Conservation (phyloP, 2,329 filamentous ascomycete species). For the Botrytis squamosa region DNA sequence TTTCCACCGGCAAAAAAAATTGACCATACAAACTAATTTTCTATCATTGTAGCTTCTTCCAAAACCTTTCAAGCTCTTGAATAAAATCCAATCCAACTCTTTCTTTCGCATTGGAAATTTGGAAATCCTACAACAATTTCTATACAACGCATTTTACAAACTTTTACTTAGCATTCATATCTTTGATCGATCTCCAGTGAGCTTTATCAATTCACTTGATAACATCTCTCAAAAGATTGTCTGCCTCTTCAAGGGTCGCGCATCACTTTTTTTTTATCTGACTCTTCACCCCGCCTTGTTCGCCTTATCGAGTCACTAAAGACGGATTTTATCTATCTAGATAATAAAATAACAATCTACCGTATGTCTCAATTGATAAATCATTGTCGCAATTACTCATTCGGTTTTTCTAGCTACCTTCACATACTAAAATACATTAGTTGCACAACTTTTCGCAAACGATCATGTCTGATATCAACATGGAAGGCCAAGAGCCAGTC, state of each 20-base stretch:
- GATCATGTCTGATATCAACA: conserved; percentile 22
- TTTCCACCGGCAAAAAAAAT: conserved; percentile 15
- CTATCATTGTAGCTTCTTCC: not conserved
- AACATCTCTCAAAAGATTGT: not conserved
- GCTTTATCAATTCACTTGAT: not conserved
- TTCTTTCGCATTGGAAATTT: not conserved
- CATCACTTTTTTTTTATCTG: conserved; percentile 17
- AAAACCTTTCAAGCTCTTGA: not conserved
- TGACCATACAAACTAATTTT: conserved; percentile 14
- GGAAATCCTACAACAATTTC: not conserved
- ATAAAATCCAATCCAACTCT: not conserved
- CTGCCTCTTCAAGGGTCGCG: not conserved
- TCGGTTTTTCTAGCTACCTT: not conserved
- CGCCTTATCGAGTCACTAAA: conserved; percentile 22
- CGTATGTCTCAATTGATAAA: conserved; percentile 4
- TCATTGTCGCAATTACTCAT: conserved; percentile 13
- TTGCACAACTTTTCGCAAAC: conserved; percentile 1
- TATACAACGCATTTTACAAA: not conserved
- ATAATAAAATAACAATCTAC: not conserved
- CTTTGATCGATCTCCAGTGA: no score
- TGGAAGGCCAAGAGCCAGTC: conserved; percentile 21
- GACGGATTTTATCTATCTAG: conserved; percentile 20
- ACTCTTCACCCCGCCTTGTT: conserved; percentile 34
- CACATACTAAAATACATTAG: not conserved
- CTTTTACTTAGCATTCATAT: not conserved